Conservation (phyloP, 2,329 filamentous ascomycete species). For the Colletotrichum sp. region DNA sequence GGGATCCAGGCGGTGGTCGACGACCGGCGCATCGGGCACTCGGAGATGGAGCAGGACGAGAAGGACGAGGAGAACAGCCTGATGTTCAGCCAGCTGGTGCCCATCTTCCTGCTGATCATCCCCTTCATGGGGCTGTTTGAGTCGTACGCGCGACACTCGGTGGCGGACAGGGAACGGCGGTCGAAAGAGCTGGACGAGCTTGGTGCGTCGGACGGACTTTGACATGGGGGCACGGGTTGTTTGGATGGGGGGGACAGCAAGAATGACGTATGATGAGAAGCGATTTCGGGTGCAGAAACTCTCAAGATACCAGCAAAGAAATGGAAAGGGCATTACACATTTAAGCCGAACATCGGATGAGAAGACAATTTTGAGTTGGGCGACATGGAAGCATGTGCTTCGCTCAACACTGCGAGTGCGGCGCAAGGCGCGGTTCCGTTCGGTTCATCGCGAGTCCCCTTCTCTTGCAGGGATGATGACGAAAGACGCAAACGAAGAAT, state of each 20-base stretch:
- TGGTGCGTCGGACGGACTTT: not conserved
- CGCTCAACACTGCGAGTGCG: not conserved
- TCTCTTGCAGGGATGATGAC: not conserved
- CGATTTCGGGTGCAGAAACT: not conserved
- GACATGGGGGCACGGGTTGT: not conserved
- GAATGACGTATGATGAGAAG: not conserved
- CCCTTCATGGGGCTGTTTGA: conserved; percentile 21
- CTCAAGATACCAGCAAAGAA: not conserved
- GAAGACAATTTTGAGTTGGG: not conserved
- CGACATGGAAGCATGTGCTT: not conserved
- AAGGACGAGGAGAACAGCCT: conserved; percentile 12
- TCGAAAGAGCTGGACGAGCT: not conserved
- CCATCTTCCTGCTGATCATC: conserved; percentile 21
- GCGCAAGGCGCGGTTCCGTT: not conserved
- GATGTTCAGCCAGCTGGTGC: conserved; percentile 23
- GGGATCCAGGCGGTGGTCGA: not conserved
- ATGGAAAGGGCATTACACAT: not conserved
- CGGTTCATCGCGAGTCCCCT: not conserved
- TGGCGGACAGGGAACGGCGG: not conserved
- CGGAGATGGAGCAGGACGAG: conserved; percentile 6
- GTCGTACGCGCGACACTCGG: conserved; percentile 3
- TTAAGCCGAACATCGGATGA: conserved; percentile 14
- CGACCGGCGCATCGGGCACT: conserved; percentile 7
- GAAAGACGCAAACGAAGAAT: not conserved
- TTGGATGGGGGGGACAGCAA: not conserved